Evolutionary conservation across 345 rosid genomes (phyloP).

Genomic region (Pugionium dolabratum): DNA sequence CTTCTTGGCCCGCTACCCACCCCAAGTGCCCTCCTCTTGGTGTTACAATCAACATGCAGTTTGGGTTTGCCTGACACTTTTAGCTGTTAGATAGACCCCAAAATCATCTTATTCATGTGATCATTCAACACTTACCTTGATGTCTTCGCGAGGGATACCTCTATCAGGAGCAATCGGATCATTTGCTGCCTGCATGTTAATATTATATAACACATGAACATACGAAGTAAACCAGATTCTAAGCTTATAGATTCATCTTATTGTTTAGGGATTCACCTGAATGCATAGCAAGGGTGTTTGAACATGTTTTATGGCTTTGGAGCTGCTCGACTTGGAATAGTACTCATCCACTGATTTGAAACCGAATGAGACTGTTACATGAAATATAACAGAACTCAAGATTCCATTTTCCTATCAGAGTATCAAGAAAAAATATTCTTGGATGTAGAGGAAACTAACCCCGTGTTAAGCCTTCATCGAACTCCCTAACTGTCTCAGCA

Average conservation of each 20-base stretch:
- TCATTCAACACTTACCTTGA: conserved; percentile 50
- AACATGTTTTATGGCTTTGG: conserved; percentile 64
- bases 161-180: conserved; percentile 91
- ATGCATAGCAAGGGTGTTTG: conserved; percentile 78
- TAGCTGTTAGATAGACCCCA: conserved; percentile 18
- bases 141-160: conserved; percentile 84
- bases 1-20: conserved; percentile 80
- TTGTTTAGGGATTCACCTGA: conserved; percentile 53
- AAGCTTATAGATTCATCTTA: neutral
- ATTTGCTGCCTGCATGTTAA: conserved; percentile 68
- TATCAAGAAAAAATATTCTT: neutral
- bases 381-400: neutral
- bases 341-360: conserved; percentile 91
- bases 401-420: conserved; percentile 8
- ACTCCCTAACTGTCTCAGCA: conserved; percentile 79
- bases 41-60: conserved; percentile 81
- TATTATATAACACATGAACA: conserved; percentile 1
- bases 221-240: neutral
- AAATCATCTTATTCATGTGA: conserved; percentile 1
- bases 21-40: conserved; percentile 91
- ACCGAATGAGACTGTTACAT: conserved; percentile 54
- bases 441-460: conserved; percentile 44
- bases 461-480: conserved; percentile 79
- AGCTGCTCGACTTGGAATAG: conserved; percentile 82
- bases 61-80: conserved; percentile 59